Percentiles rank a stretch among this genome's conserved stretches.
Conservation (phyloP, 164 flowering plant genomes). For the Vitis amurensis region DNA sequence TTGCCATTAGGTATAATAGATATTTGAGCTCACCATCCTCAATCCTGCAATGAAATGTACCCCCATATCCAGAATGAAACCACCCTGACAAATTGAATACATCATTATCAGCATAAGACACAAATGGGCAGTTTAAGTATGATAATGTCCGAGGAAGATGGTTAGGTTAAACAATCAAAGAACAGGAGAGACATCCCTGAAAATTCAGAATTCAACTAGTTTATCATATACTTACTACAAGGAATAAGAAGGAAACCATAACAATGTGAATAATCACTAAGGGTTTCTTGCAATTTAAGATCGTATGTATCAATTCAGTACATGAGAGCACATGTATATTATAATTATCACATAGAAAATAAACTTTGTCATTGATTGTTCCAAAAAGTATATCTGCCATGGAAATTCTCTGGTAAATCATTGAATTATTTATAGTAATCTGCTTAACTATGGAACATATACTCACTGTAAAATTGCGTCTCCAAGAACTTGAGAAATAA, state of each 20-base stretch:
- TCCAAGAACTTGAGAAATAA: conserved; percentile 93
- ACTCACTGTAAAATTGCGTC: conserved; percentile 78
- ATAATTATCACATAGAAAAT: too few species aligned
- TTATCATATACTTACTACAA: too few species aligned
- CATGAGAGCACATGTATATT: too few species aligned
- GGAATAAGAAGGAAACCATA: not conserved
- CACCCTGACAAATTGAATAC: conserved; percentile 64
- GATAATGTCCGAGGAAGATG: not conserved
- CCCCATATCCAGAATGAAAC: conserved; percentile 96
- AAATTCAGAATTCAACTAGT: not conserved
- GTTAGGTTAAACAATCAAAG: not conserved
- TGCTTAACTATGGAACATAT: not conserved
- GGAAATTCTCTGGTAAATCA: not conserved
- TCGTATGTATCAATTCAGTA: too few species aligned
- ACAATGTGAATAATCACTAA: not conserved
- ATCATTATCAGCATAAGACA: not conserved
- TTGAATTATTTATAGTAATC: not conserved
- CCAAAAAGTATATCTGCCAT: too few species aligned
- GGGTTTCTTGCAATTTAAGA: too few species aligned
- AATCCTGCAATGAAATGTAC: conserved; percentile 89
- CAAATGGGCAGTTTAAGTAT: not conserved
- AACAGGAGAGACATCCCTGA: not conserved
- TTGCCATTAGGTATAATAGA: not conserved
- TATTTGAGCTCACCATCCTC: conserved; percentile 66
- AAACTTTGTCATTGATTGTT: too few species aligned